Base-by-base conservation (phyloP, 1,139 yeast genomes). In the Suhomyces choctaworum region DNA sequence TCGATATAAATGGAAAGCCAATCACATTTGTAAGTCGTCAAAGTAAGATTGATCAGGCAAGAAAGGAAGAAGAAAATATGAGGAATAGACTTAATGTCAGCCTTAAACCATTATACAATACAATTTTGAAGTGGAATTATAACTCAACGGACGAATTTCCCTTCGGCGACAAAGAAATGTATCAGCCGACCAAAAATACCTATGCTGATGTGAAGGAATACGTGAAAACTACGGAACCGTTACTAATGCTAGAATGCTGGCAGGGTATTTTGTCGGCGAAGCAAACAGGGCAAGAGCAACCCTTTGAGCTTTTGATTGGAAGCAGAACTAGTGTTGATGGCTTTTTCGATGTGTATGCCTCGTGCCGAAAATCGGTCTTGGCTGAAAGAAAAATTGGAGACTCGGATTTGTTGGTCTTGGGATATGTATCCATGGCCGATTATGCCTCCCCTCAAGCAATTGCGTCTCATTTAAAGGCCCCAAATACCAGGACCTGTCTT, bases 161-260 rank as follows among this genome's bases (percentile, higher is more conserved):
- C 0, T 51, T 60, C 1, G 71, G 69, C 8, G 76, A 70, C 25
- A 48, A 54, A 7, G 66, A 63, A 9, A 54, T 58, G 4, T 76
- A 73, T 44, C 57, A 53, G 5, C 56, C 59, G 5, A 65, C 68
- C 1, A 64, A 67, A 31, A 56, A 54, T 15, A 46, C 57, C 2
- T 92, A 86, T 53, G 45, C 51, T 0, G 67, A 76, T 37, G 80
- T 81, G 2, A 67, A 64, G 11, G 88, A 84, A 5, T 94, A 94
- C 53, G 74, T 73, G 32, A 64, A 68, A 23, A 69, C 76, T 0
- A 83, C 87, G 52, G 88, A 82, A 47, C 97, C 98, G 0, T 66
- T 94, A 30, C 64, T 94, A 30, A 66, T 90, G 62, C 64, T 90
- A 29, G 98, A 94, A 64, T 86, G 96, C 45, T 94, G 97, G 97